phyloP scores from a whole-genome alignment of 2,329 filamentous ascomycete genomes.

The Colletotrichum destructivum region DNA sequence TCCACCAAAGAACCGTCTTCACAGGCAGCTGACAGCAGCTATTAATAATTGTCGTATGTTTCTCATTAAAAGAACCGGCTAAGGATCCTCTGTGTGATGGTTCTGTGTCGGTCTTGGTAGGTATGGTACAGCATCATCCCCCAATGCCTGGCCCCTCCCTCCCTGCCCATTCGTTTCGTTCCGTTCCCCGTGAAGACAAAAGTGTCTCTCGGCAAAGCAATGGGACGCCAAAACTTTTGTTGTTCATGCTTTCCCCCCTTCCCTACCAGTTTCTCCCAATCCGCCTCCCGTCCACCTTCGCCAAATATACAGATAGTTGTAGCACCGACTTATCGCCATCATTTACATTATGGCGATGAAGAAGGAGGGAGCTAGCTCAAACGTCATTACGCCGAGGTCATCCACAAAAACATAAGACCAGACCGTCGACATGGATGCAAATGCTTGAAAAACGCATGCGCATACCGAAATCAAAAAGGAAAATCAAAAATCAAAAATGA shows the following conservation, averaged over 20 bases:
- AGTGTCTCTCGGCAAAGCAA: constrained; percentile 33
- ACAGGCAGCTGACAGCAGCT: not conserved
- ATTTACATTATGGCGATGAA: constrained; percentile 9
- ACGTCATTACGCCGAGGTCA: constrained; percentile 22
- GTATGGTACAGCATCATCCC: constrained; percentile 42
- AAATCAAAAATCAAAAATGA: constrained; percentile 25
- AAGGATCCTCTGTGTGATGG: constrained; percentile 35
- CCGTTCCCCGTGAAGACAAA: constrained; percentile 23
- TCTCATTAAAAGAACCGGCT: constrained; percentile 38
- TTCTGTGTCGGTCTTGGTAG: constrained; percentile 36
- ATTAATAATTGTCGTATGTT: constrained; percentile 40
- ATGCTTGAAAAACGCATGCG: constrained; percentile 36
- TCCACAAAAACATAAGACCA: constrained; percentile 18
- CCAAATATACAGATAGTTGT: constrained; percentile 37
- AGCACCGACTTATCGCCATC: constrained; percentile 4
- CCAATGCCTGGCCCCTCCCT: constrained; percentile 23
- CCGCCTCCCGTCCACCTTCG: constrained; percentile 19
- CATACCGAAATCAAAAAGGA: not conserved
- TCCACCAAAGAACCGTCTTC: not conserved
- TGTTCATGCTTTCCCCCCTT: constrained; percentile 41
- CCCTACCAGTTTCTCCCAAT: constrained; percentile 21
- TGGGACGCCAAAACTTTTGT: constrained; percentile 41
- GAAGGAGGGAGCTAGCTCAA: constrained; percentile 16
- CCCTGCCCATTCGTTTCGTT: constrained; percentile 13
- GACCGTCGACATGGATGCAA: constrained; percentile 30